phyloP scores from a whole-genome alignment of 202 grass and related monocot species.

The Zoysia matrella region DNA sequence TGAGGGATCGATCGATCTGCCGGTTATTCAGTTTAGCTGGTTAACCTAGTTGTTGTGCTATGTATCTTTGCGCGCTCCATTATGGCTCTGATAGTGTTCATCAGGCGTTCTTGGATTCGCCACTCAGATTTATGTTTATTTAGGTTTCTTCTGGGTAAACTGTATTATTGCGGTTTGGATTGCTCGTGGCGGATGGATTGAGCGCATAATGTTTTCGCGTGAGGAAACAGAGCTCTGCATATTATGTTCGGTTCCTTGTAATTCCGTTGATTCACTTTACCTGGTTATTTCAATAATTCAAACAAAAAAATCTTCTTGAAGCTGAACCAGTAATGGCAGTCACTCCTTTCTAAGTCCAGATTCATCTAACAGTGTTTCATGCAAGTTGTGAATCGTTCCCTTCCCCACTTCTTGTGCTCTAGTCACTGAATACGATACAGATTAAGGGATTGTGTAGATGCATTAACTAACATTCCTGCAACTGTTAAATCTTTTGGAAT shows the following conservation, averaged over 20 bases:
- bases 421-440: not conserved
- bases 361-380: not conserved
- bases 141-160: not conserved
- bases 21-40: not conserved
- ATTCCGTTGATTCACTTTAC: not conserved
- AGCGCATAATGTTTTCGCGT: not conserved
- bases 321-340: not conserved
- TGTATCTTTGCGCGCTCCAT: slow-evolving; percentile 12
- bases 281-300: not conserved
- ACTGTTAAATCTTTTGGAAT: not conserved
- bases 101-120: not conserved
- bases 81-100: not conserved
- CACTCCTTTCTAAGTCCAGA: not conserved
- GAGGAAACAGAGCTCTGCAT: not conserved
- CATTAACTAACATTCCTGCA: not conserved
- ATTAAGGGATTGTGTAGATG: not conserved
- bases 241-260: not conserved
- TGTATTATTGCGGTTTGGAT: not conserved
- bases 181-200: not conserved
- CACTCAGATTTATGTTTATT: slow-evolving; percentile 2
- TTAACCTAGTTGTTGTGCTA: slow-evolving; percentile 14
- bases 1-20: slow-evolving; percentile 19
- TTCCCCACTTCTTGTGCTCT: not conserved
- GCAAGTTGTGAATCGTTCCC: not conserved
- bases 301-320: not conserved